Base-by-base conservation (phyloP, 75 land plant genomes). In the Cryptomeria japonica region DNA sequence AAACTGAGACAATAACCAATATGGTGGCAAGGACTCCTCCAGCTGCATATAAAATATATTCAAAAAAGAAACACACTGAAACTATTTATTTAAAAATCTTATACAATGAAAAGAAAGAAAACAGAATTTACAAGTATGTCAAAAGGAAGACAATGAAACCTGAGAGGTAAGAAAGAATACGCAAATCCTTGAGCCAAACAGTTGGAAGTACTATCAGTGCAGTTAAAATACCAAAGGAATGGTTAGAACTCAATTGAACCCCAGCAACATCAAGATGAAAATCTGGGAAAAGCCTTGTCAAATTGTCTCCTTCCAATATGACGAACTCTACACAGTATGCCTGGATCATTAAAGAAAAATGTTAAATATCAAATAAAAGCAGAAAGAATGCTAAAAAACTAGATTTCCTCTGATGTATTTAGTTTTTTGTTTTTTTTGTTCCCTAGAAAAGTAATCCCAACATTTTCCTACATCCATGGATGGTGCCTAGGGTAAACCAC, bases 281-380 rank as follows among this genome's bases (percentile, higher is more conserved):
- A 53, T 89, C 90, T 19, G 99, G 99, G 84, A 98, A 98, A 42
- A 98, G 77, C 82, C 90, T 93, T 41, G 97, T 93, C 10, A 98
- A 94, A 84, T 98, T 98, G 86, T 98, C 99, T 4, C 99, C 99
- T 91, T 98, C 99, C 88, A 98, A 88, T 70, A 98, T 96, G 58
- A 98, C 92, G 39, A 97, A 98, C 87, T 98, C 99, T 85, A 98
- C 99, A 87, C 99, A 96, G 73, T 93, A 95, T 51, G 99, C 93
- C 97, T 98, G 95, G 92, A 94, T 25, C 9, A 36, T 73, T 3
- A 11, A 56, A 84, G 16, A 87, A 18, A 72, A 41, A 70, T 7
- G 25, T 87, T 77, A 41, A 25, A 87, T 76, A 46, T 44, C n/a
- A 46, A 46, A 82, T 82, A 64, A 82, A 82, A 82, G 47, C 7